Percentiles rank a stretch among this genome's conserved stretches.
Evolutionary conservation across 345 rosid species (phyloP).

Genomic region (Citrus mangshanensis): DNA sequence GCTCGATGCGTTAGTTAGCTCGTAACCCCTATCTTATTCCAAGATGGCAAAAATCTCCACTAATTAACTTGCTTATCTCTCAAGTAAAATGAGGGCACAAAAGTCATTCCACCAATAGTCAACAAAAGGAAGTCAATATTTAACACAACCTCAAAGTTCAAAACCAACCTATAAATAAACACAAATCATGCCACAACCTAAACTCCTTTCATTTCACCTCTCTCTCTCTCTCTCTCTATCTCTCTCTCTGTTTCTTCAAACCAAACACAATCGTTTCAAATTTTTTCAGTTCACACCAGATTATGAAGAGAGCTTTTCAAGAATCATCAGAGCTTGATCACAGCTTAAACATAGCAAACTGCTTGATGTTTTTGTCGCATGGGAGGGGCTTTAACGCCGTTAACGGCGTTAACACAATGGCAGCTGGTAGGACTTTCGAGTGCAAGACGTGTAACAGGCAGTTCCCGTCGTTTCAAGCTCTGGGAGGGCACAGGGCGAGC

Average conservation of each 20-base stretch:
- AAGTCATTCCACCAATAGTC: conserved; percentile 33
- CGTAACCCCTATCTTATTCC: neutral
- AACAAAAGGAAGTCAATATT: neutral
- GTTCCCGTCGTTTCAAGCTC: conserved; percentile 60
- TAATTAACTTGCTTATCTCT: neutral
- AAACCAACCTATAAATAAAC: conserved; percentile 24
- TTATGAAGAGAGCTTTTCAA: conserved; percentile 48
- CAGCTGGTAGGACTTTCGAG: conserved; percentile 44
- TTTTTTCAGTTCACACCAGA: neutral
- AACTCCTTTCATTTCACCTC: neutral
- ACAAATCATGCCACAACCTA: neutral
- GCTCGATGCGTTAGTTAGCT: no score
- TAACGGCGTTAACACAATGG: neutral
- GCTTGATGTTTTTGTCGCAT: conserved; percentile 51
- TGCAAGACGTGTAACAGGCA: conserved; percentile 69
- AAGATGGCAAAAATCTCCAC: neutral
- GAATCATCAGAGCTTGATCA: conserved; percentile 24
- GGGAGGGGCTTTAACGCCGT: conserved; percentile 20
- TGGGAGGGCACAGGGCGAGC: conserved; percentile 71
- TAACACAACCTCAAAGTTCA: neutral
- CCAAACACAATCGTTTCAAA: neutral
- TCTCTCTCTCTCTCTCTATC: neutral
- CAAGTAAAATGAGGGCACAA: conserved; percentile 20
- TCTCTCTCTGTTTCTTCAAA: neutral
- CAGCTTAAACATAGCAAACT: conserved; percentile 43